These are phyloP conservation scores for Mikania micrantha DNA, from an alignment of 129 eudicot species.

Conservation along the genomic window DNA sequence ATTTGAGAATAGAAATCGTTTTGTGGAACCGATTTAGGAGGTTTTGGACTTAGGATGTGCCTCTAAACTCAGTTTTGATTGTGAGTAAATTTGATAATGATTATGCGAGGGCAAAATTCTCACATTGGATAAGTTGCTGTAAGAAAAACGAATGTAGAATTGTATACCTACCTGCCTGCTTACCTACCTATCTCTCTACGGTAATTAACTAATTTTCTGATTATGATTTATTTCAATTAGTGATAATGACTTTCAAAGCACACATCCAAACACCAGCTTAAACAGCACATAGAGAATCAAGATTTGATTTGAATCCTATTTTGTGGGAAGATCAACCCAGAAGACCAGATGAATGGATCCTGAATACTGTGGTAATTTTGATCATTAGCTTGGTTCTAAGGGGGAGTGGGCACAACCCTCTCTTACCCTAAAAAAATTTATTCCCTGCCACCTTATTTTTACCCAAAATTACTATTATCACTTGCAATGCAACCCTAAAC, in stretches of 20 bases:
- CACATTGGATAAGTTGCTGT: not conserved
- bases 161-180: too few species aligned
- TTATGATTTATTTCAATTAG: not conserved
- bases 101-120: not conserved
- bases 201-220: not conserved
- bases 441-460: too few species aligned
- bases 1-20: not conserved
- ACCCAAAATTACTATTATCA: too few species aligned
- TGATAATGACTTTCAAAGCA: not conserved
- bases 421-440: too few species aligned
- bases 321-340: not conserved
- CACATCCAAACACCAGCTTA: not conserved
- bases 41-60: slow-evolving; percentile 13
- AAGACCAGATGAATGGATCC: slow-evolving; percentile 1
- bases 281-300: not conserved
- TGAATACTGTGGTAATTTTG: not conserved
- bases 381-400: too few species aligned
- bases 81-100: not conserved
- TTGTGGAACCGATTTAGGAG: not conserved
- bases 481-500: too few species aligned
- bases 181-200: not conserved
- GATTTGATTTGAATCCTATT: not conserved
- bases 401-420: too few species aligned
- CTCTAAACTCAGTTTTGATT: not conserved
- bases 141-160: not conserved